Evolutionary conservation across 2,329 filamentous ascomycete genomes (phyloP).

Genomic region (Cryphonectria japonica): DNA sequence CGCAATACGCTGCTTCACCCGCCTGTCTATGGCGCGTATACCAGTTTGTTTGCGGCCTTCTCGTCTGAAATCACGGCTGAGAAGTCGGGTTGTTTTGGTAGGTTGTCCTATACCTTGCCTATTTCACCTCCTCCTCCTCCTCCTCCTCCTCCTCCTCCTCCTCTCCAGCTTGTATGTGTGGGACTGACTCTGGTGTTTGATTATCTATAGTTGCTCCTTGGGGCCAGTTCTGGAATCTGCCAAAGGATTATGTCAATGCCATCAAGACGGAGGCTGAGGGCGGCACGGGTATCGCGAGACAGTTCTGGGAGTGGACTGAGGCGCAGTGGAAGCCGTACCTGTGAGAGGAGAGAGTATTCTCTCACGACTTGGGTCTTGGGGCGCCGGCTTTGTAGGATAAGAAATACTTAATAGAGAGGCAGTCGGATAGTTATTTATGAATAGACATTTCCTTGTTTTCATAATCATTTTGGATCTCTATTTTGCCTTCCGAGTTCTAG

Average conservation of each 20-base stretch:
- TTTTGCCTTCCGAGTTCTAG: too few species aligned
- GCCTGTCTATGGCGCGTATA: conserved; percentile 41
- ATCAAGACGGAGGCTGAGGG: conserved; percentile 42
- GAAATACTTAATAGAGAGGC: not conserved
- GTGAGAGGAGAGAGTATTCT: not conserved
- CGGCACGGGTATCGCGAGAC: conserved; percentile 41
- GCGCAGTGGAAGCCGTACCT: conserved; percentile 40
- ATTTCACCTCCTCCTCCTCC: too few species aligned
- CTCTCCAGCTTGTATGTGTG: too few species aligned
- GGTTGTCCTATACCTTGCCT: conserved; percentile 11
- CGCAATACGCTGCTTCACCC: conserved; percentile 30
- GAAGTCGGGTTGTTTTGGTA: conserved; percentile 34
- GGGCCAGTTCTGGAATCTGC: conserved; percentile 42
- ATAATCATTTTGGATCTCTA: not conserved
- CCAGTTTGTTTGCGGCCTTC: conserved; percentile 44
- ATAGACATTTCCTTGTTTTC: not conserved
- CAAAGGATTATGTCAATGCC: conserved; percentile 37
- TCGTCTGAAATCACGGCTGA: conserved; percentile 41
- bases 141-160: too few species aligned
- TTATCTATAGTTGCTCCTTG: conserved; percentile 40
- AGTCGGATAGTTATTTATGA: not conserved
- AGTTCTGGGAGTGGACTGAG: conserved; percentile 48
- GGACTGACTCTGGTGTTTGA: not conserved
- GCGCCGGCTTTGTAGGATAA: too few species aligned
- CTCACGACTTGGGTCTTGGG: too few species aligned